Evolutionary conservation across 192 early-diverging fungal genomes (phyloP).

Genomic region (Chytriomyces hyalinus): DNA sequence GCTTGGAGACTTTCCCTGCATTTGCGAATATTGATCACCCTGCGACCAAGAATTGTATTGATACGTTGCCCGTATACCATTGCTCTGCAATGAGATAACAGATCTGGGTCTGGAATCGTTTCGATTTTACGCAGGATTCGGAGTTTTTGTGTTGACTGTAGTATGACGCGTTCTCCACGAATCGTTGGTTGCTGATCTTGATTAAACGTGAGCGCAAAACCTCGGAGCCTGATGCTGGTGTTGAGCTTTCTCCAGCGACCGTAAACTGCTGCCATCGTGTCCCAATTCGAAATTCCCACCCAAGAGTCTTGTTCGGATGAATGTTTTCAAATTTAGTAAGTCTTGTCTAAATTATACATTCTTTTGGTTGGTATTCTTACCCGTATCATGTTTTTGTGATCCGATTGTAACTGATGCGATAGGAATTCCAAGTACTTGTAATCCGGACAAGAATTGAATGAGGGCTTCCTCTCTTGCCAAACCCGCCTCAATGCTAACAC

Average conservation of each 20-base stretch:
- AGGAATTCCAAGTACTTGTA: conserved; percentile 5
- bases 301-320: background rate
- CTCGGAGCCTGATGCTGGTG: background rate
- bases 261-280: conserved; percentile 10
- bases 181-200: background rate
- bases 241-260: conserved; percentile 6
- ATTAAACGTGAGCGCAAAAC: conserved; percentile 5
- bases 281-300: conserved; percentile 13
- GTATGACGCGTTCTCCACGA: background rate
- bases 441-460: background rate
- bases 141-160: background rate
- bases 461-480: background rate
- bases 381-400: background rate
- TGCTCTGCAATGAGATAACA: conserved; percentile 6
- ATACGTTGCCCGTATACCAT: conserved; percentile 10
- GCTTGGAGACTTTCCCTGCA: background rate
- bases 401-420: conserved; percentile 5
- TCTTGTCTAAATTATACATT: background rate
- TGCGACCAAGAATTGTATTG: background rate
- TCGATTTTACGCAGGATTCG: background rate
- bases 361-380: background rate
- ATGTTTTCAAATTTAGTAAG: no score
- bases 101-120: background rate
- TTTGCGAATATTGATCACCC: background rate
- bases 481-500: background rate